Base-by-base conservation (phyloP, 2,329 filamentous ascomycete genomes). In the Fusarium compactum region DNA sequence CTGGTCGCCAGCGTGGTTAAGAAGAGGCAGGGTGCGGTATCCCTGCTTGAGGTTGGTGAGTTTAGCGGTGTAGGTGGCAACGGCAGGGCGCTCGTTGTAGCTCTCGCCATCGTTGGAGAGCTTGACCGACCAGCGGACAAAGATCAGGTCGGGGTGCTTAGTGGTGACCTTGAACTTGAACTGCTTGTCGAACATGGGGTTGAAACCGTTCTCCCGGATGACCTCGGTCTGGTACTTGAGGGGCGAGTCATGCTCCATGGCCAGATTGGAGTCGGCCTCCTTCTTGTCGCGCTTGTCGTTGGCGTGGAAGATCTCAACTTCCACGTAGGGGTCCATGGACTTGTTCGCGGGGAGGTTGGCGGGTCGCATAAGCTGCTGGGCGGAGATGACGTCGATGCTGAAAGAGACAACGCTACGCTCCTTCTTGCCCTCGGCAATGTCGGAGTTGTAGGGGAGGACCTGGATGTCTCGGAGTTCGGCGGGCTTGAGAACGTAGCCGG, bases 401-500 rank as follows among this genome's bases (percentile, higher is more conserved):
- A 98, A 98, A 55, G 88, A 90, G 74, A 98, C 91, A 44, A 93
- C 87, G 77, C 95, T 94, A 77, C 93, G 91, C 76, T 92, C 91
- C 70, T 92, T 89, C 79, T 93, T 94, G 72, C 86, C 85, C 44
- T 85, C 83, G 18, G 86, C 86, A 59, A 90, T 78, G 51, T 78
- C 79, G 9, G 71, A 80, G 70, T 87, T 87, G 67, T 67, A 81
- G 2, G 86, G 85, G 47, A 89, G 82, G 52, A 89, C 84, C 72
- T 90, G 86, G 67, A 91, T 90, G 77, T 90, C 89, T 67, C 95
- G 92, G 67, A 97, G 89, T 77, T 95, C 93, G 38, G 90, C 88
- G 22, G 96, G 95, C 83, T 99, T 99, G 56, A 98, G 87, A 16
- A 98, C 94, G 76, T 98, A 99, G 46, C 96, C 96, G 5, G 92